phyloP scores from a whole-genome alignment of 495 filamentous ascomycete species.

The Chaetomium cochliodes region DNA sequence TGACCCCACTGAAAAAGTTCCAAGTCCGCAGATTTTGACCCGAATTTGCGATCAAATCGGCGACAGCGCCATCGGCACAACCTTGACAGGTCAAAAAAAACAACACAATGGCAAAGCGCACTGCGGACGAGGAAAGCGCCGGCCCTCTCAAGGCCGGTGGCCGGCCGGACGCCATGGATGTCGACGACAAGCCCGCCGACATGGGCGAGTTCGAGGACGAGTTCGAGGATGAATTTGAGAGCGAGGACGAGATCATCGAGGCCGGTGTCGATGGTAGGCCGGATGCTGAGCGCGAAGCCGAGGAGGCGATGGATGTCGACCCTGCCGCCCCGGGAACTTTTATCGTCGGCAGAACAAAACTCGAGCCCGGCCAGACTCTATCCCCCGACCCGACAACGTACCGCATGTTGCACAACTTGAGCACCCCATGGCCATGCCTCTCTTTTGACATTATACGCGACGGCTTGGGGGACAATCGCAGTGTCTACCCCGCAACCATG shows the following conservation, averaged over 20 bases:
- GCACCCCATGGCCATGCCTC: constrained; percentile 91
- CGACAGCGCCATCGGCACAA: constrained; percentile 6
- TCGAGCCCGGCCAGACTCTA: constrained; percentile 84
- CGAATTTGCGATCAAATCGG: constrained; percentile 16
- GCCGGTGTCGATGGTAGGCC: constrained; percentile 90
- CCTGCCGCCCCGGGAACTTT: constrained; percentile 66
- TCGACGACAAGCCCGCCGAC: constrained; percentile 58
- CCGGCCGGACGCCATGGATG: constrained; percentile 57
- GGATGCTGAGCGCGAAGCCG: constrained; percentile 87
- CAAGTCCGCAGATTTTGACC: constrained; percentile 22
- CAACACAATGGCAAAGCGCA: constrained; percentile 68
- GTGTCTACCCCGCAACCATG: constrained; percentile 85
- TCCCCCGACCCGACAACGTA: constrained; percentile 88
- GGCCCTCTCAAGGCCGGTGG: constrained; percentile 67
- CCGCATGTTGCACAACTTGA: constrained; percentile 91
- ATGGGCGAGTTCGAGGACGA: constrained; percentile 93
- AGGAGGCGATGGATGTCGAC: constrained; percentile 91
- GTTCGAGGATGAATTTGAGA: constrained; percentile 95
- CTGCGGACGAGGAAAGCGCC: constrained; percentile 55
- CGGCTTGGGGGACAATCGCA: constrained; percentile 83
- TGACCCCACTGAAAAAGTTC: constrained; percentile 35
- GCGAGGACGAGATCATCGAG: constrained; percentile 92
- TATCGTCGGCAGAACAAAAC: constrained; percentile 84
- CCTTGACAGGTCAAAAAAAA: neutral
- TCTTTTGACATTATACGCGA: constrained; percentile 93